Evolutionary conservation across 352 stramenopile genomes (phyloP), one percentile per base, ranked within the genome.

Genomic region (Blastocystis hominis): DNA sequence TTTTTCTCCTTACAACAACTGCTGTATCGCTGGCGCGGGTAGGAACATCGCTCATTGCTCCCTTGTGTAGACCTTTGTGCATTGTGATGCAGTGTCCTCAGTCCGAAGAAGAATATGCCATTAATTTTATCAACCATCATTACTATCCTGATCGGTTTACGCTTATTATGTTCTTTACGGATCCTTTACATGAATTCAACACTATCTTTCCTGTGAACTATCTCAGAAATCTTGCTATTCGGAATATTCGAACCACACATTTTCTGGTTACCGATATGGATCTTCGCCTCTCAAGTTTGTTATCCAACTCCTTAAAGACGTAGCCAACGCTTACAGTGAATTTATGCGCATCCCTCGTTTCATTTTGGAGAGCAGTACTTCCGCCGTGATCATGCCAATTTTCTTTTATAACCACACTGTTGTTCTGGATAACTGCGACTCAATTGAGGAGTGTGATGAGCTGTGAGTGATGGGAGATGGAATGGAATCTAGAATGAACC

Each of bases 241-340:
- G 47, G 5, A 72, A 86, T 46, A 76, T 86, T 40, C 40, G 59
- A 40, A 86, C 76, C 20, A 86, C 76, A 15, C 76, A 86, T 46
- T 86, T 86, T 46, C 42, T 72, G 15, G 44, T 86, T 20, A 56
- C 56, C 4, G 76, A 86, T 78, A 86, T 86, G 76, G 76, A 86
- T 86, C 24, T 86, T 46, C 40, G 76, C 17, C 56, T 80, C 15
- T 46, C 70, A 62, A 42, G 70, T 80, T 9, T 34, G 50, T 5
- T 66, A 38, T 24, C 42, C 3, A 40, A 55, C 17, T 56, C 68
- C 13, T n/a, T 62, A 44, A 17, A 47, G n/a, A 15, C 30, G 30
- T 80, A 80, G 70, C 53, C 30, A 64, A 62, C 10, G 38, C 70
- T 30, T 80, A 80, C 40, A 3, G 36, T 3, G 70, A 80, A 42